Percentiles rank a stretch among this genome's conserved stretches.
These are phyloP conservation scores for Colletotrichum magnum DNA, from an alignment of 2,329 filamentous ascomycete genomes.

Conservation along the genomic window DNA sequence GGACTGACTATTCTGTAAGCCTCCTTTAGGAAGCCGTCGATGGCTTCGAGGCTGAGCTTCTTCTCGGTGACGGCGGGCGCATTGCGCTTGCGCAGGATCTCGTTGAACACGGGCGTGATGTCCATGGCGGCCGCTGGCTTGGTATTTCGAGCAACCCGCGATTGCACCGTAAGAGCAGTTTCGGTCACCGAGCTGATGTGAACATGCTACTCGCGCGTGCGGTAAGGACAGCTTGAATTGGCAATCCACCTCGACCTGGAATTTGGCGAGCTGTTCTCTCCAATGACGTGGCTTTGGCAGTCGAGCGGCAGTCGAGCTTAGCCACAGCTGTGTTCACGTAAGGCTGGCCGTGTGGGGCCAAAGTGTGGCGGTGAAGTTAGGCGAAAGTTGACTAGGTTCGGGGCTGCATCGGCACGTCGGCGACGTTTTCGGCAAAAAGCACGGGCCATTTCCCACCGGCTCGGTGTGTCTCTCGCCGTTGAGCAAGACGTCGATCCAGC, in stretches of 20 bases:
- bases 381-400: not conserved
- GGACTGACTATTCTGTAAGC: constrained; percentile 87
- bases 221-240: not conserved
- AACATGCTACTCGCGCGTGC: constrained; percentile 10
- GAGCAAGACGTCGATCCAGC: not conserved
- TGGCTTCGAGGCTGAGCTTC: constrained; percentile 62
- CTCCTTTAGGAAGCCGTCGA: constrained; percentile 93
- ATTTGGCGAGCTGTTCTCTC: constrained; percentile 37
- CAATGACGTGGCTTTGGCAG: constrained; percentile 39
- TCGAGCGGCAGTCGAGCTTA: not conserved
- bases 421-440: constrained; percentile 14
- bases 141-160: not conserved
- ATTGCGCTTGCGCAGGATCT: constrained; percentile 73
- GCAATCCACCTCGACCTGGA: constrained; percentile 9
- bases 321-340: not conserved
- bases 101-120: constrained; percentile 78
- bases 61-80: constrained; percentile 60
- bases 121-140: constrained; percentile 62
- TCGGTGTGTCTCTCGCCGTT: not conserved
- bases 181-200: not conserved
- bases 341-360: not conserved
- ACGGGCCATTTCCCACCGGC: constrained; percentile 7
- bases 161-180: not conserved
- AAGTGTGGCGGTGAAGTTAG: not conserved
- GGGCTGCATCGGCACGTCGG: constrained; percentile 27